phyloP scores from a whole-genome alignment of 2,329 filamentous ascomycete species.

The Acrodontium crateriforme region DNA sequence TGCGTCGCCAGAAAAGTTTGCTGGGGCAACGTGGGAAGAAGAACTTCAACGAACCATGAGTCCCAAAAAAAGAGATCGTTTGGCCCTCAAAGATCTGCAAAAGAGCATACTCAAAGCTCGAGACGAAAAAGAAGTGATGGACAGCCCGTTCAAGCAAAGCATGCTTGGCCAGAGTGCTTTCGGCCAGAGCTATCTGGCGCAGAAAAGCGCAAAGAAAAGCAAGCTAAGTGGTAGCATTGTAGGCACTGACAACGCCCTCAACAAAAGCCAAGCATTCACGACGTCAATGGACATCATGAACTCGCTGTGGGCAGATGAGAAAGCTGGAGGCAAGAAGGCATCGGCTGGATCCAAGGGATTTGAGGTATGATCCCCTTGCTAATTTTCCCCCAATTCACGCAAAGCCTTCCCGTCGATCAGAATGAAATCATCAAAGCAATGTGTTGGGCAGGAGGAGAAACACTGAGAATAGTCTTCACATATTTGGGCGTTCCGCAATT shows the following conservation, averaged over 20 bases:
- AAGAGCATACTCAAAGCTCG: constrained; percentile 41
- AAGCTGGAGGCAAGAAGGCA: constrained; percentile 35
- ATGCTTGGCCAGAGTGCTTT: constrained; percentile 46
- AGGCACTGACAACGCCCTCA: constrained; percentile 7
- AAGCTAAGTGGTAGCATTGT: constrained; percentile 9
- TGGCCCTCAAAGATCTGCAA: constrained; percentile 53
- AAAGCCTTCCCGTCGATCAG: too few relatives aligned
- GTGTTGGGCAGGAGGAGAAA: constrained; percentile 12
- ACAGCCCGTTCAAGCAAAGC: constrained; percentile 63
- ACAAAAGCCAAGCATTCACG: constrained; percentile 48
- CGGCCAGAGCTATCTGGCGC: constrained; percentile 19
- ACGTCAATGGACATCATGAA: constrained; percentile 96
- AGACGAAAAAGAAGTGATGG: constrained; percentile 19
- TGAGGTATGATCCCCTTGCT: constrained; percentile 68
- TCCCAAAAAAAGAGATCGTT: constrained; percentile 79
- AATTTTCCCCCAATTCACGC: too few relatives aligned
- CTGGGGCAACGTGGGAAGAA: constrained; percentile 76
- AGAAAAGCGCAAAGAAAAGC: constrained; percentile 20
- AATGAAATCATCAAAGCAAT: constrained; percentile 5
- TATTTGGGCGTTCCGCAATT: constrained; percentile 6
- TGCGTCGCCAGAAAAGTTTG: constrained; percentile 41
- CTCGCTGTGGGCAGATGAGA: constrained; percentile 67
- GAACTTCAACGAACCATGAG: constrained; percentile 90
- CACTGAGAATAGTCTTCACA: too few relatives aligned
- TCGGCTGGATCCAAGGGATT: constrained; percentile 11